Base-by-base conservation (phyloP, 192 early-diverging fungal genomes). In the Globomyces pollinis-pini region DNA sequence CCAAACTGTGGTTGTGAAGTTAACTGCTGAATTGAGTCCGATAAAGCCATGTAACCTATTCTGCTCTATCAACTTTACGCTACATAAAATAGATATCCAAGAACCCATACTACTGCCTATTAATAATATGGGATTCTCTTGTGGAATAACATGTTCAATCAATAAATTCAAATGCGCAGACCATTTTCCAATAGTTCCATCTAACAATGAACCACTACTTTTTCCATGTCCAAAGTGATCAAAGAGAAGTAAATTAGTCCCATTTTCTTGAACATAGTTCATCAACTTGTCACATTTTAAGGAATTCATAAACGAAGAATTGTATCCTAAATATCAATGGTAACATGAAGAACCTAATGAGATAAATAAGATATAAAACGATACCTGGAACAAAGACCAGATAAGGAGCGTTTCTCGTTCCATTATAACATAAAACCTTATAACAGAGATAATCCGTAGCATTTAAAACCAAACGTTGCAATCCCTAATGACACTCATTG, bases 181-280 rank as follows among this genome's bases (percentile, higher is more conserved):
- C 44, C 44, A 47, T 4, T 26, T 20, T 26, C 28, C 23, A 23
- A 47, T 20, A 3, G 23, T 3, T 9, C 23, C 44, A 4, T 47
- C 44, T 47, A 28, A 28, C 2, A 47, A 8, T 6, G 23, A 12
- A 0, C 44, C 44, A 15, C 3, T 47, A 15, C 44, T 47, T 26
- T 47, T 47, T 0, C 44, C 44, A 47, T 47, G 44, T 23, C 44
- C 44, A 47, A 28, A 47, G 24, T 47, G 44, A 26, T 47, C 44
- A 1, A 15, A 47, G 28, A 47, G 44, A 47, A 47, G 0, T 26
- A 47, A 47, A 26, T 47, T 47, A 2, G 28, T 8, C 2, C 5
- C 5, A 3, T 47, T 3, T 1, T 0, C 28, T 1, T 5, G 3
- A 8, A 26, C 6, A 21, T 28, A 26, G 6, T 3, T 47, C 0